A percentile compares a stretch with the other conserved stretches of the same genome.
Conservation (phyloP, 140 eudicot genomes). For the Stevia rebaudiana region DNA sequence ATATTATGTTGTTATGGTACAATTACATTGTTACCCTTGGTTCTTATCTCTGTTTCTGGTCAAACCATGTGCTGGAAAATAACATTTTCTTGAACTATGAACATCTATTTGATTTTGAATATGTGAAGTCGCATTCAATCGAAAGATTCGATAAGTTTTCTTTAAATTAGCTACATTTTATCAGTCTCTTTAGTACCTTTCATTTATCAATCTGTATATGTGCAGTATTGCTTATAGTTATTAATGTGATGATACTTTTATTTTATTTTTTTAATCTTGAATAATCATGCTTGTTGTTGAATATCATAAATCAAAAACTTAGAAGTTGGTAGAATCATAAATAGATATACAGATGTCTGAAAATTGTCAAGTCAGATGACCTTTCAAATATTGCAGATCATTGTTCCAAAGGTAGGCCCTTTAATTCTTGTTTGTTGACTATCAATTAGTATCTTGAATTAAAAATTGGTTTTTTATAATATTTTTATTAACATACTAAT, state of each 20-base stretch:
- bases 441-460: neutral
- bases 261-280: constrained; percentile 21
- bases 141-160: constrained; percentile 25
- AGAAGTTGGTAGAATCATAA: constrained; percentile 36
- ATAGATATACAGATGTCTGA: constrained; percentile 21
- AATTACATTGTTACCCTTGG: constrained; percentile 31
- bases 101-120: constrained; percentile 38
- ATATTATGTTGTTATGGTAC: constrained; percentile 28
- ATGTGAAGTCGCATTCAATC: constrained; percentile 30
- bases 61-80: constrained; percentile 40
- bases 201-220: constrained; percentile 19
- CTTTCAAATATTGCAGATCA: constrained; percentile 2
- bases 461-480: constrained; percentile 6
- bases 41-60: constrained; percentile 31
- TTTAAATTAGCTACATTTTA: constrained; percentile 15
- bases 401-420: neutral
- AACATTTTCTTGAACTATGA: constrained; percentile 33
- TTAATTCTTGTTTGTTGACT: constrained; percentile 12
- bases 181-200: constrained; percentile 13
- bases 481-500: neutral
- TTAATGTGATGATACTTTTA: constrained; percentile 29
- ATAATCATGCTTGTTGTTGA: constrained; percentile 29
- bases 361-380: constrained; percentile 20
- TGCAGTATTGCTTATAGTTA: constrained; percentile 20
- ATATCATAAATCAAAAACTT: constrained; percentile 22